Conservation (phyloP, 2,329 filamentous ascomycete genomes). For the Botrytis porri region DNA sequence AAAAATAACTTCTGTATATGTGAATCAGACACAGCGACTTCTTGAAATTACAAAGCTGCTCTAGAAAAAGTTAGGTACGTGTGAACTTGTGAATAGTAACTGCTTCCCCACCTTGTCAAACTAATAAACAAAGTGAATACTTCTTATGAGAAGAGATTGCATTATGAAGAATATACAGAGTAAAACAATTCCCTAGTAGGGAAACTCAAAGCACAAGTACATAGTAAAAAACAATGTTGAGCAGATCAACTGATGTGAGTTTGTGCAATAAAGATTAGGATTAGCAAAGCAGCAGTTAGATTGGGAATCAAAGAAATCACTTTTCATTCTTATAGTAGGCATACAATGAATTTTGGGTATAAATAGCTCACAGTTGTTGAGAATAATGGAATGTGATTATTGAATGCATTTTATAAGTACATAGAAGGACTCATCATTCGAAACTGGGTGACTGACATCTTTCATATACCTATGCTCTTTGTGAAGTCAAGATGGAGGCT, state of each 20-base stretch:
- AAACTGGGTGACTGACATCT: neutral
- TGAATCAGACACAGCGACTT: neutral
- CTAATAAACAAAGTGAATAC: neutral
- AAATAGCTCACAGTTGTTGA: neutral
- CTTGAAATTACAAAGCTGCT: neutral
- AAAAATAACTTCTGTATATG: neutral
- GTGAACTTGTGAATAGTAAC: neutral
- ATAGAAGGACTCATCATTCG: neutral
- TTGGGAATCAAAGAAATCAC: neutral
- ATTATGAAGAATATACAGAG: neutral
- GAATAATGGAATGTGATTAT: neutral
- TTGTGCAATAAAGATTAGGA: neutral
- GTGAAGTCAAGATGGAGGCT: fast-evolving
- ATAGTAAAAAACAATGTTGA: neutral
- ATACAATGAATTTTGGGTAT: neutral
- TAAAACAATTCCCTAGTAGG: neutral
- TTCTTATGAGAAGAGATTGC: neutral
- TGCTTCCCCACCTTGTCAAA: neutral
- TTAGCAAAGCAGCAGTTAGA: neutral
- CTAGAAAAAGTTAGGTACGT: neutral
- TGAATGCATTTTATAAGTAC: neutral
- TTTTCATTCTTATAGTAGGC: neutral
- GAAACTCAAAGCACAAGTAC: neutral
- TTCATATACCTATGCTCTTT: neutral
- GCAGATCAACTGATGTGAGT: neutral